Percentiles rank a stretch among this genome's conserved stretches.
phyloP scores from a whole-genome alignment of 2,329 filamentous ascomycete species.

The Bimuria novae-zelandiae region DNA sequence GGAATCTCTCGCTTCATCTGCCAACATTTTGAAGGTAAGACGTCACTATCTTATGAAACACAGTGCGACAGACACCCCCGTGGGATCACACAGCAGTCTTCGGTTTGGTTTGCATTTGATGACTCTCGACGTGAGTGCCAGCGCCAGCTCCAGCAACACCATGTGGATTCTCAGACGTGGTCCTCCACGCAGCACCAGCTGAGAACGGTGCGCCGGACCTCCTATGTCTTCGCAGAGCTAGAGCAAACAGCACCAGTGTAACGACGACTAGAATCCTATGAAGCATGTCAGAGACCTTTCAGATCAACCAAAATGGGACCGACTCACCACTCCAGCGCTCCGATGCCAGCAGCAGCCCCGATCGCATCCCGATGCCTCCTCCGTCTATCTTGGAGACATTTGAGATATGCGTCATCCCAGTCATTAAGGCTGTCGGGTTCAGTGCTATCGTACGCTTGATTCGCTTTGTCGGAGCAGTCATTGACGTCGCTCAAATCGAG shows the following conservation, averaged over 20 bases:
- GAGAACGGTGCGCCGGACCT: slow-evolving; percentile 11
- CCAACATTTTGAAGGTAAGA: no score
- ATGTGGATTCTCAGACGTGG: slow-evolving; percentile 9
- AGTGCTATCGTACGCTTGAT: not conserved
- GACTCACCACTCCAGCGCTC: slow-evolving; percentile 9
- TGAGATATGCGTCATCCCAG: not conserved
- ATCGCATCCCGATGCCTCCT: slow-evolving; percentile 10
- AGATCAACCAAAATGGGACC: not conserved
- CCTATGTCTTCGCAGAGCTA: slow-evolving; percentile 5
- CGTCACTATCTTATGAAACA: no score
- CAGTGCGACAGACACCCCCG: no score
- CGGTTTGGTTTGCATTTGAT: not conserved
- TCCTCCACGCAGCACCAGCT: slow-evolving; percentile 2
- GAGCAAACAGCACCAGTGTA: slow-evolving; percentile 5
- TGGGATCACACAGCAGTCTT: not conserved
- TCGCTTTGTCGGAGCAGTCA: not conserved
- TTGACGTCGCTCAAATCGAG: not conserved
- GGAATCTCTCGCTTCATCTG: no score
- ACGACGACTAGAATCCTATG: slow-evolving; percentile 7
- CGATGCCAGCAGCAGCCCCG: slow-evolving; percentile 12
- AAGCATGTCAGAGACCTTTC: not conserved
- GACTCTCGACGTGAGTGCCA: not conserved
- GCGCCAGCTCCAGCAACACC: not conserved
- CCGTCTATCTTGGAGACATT: not conserved
- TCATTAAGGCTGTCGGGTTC: not conserved